A percentile compares a stretch with the other conserved stretches of the same genome.
phyloP scores from a whole-genome alignment of 116 monocot species.

The Cymodocea nodosa region DNA sequence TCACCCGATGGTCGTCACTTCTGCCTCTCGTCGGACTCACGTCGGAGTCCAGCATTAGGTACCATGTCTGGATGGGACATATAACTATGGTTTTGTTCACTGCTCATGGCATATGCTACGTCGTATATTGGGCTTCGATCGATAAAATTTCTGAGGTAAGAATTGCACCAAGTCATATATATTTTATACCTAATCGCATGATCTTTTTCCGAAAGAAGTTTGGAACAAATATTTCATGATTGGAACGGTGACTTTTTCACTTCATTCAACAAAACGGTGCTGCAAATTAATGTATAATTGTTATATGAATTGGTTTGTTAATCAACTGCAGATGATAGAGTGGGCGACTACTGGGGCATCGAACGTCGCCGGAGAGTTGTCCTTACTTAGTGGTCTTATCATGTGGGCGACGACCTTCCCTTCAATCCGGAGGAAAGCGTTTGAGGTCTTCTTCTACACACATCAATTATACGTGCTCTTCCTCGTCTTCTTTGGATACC shows the following conservation, averaged over 20 bases:
- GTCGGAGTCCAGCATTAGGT: slow-evolving; percentile 63
- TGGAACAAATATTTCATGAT: not conserved
- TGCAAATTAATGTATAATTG: no score
- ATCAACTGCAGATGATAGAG: slow-evolving; percentile 31
- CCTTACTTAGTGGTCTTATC: slow-evolving; percentile 36
- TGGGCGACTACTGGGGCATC: slow-evolving; percentile 32
- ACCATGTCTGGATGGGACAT: slow-evolving; percentile 88
- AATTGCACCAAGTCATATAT: not conserved
- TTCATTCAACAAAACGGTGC: not conserved
- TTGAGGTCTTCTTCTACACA: slow-evolving; percentile 78
- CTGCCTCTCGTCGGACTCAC: slow-evolving; percentile 66
- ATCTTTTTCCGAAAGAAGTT: not conserved
- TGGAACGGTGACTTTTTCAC: not conserved
- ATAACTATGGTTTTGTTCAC: slow-evolving; percentile 45
- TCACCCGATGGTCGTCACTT: slow-evolving; percentile 52
- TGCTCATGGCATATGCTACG: slow-evolving; percentile 40
- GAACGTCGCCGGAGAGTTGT: slow-evolving; percentile 55
- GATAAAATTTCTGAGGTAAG: slow-evolving; percentile 27
- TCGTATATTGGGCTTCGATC: slow-evolving; percentile 45
- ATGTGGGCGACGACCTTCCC: slow-evolving; percentile 55
- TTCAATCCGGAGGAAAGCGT: slow-evolving; percentile 46
- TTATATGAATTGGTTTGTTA: no score
- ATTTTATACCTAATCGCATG: no score
- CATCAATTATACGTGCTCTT: slow-evolving; percentile 58
- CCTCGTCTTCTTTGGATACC: slow-evolving; percentile 48